Evolutionary conservation across 2,329 filamentous ascomycete species (phyloP).

Genomic region (Talaromyces sp.): DNA sequence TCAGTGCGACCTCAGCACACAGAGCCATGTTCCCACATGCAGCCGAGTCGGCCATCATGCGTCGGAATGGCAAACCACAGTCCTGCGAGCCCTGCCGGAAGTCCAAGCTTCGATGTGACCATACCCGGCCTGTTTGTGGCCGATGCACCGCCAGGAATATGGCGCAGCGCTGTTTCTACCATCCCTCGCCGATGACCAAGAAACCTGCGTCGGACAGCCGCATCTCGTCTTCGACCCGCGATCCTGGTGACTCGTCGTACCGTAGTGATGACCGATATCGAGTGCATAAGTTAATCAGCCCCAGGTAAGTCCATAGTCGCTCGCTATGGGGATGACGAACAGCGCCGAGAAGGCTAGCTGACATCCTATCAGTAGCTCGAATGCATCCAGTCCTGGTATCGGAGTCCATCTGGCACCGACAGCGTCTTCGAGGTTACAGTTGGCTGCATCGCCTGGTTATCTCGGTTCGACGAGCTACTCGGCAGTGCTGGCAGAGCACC

Average conservation of each 20-base stretch:
- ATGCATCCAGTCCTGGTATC: constrained; percentile 4
- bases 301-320: neutral
- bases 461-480: constrained; percentile 31
- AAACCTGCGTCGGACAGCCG: constrained; percentile 6
- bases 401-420: constrained; percentile 4
- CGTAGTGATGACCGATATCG: constrained; percentile 10
- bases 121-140: constrained; percentile 25
- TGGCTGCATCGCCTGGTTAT: constrained; percentile 25
- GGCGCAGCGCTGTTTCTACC: constrained; percentile 28
- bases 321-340: too few relatives aligned
- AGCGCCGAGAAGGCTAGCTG: constrained; percentile 1
- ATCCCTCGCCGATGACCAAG: constrained; percentile 35
- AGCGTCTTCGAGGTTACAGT: constrained; percentile 12
- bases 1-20: neutral
- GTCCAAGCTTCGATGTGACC: constrained; percentile 32
- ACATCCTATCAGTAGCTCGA: neutral
- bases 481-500: constrained; percentile 29
- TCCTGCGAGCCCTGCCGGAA: constrained; percentile 35
- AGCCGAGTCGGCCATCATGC: constrained; percentile 15
- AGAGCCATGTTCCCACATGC: neutral
- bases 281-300: constrained; percentile 3
- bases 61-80: constrained; percentile 31
- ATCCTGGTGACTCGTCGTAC: constrained; percentile 14
- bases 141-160: constrained; percentile 20
- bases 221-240: constrained; percentile 6